Evolutionary conservation across 2,329 filamentous ascomycete species (phyloP).

Genomic region (Phialophora macrospora): DNA sequence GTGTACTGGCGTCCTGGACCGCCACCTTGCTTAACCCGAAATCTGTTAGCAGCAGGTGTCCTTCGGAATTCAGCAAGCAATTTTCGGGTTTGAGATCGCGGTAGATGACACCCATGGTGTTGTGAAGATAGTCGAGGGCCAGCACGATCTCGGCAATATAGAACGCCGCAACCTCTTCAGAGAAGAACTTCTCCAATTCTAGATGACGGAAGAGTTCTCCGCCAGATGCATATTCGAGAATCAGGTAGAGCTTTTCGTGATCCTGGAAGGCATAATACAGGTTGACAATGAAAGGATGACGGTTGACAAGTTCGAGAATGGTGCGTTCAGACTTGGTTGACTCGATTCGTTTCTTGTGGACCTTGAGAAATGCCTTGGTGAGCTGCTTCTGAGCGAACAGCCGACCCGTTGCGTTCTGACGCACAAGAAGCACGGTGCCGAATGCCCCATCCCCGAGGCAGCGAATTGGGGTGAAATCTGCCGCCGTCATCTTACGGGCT

Average conservation of each 20-base stretch:
- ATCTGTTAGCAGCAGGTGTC: conserved; percentile 91
- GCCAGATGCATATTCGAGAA: conserved; percentile 95
- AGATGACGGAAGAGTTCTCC: conserved; percentile 97
- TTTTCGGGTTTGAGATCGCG: conserved; percentile 98
- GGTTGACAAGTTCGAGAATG: conserved; percentile 93
- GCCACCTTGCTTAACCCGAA: conserved; percentile 97
- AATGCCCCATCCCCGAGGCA: conserved; percentile 97
- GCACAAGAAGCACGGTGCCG: conserved; percentile 91
- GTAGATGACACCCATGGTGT: conserved; percentile 91
- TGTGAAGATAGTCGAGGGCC: conserved; percentile 89
- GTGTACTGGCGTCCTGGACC: conserved; percentile 65
- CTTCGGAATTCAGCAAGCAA: conserved; percentile 87
- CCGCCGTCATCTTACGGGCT: conserved; percentile 82
- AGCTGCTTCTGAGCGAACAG: conserved; percentile 98
- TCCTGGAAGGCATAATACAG: conserved; percentile 98
- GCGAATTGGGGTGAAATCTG: conserved; percentile 86
- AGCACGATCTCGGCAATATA: conserved; percentile 99
- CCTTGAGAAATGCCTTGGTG: conserved; percentile 91
- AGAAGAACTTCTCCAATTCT: conserved; percentile 91
- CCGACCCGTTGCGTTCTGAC: conserved; percentile 82
- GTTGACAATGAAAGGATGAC: conserved; percentile 97
- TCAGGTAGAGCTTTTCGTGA: conserved; percentile 94
- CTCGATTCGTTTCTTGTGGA: conserved; percentile 94
- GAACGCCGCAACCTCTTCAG: conserved; percentile 85
- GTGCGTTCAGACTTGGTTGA: conserved; percentile 96